These are phyloP conservation scores for Ogataea populi-albae DNA, from an alignment of 805 yeast genomes.

Conservation along the genomic window DNA sequence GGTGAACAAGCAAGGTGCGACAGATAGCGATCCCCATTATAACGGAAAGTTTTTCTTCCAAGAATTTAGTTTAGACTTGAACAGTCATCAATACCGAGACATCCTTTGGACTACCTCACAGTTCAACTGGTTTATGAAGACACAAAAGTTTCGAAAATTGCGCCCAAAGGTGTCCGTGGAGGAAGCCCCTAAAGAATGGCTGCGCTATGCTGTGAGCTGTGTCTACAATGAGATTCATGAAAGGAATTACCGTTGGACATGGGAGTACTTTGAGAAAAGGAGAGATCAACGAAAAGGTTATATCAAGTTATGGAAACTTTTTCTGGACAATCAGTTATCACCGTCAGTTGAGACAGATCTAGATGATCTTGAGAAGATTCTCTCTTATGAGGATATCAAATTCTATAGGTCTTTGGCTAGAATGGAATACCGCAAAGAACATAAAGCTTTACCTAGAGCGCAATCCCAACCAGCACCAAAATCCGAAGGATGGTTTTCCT, in stretches of 20 bases:
- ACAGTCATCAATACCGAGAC: constrained; percentile 81
- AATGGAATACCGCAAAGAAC: constrained; percentile 58
- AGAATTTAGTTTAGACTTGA: constrained; percentile 83
- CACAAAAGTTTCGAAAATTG: constrained; percentile 67
- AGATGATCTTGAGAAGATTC: constrained; percentile 51
- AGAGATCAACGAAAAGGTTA: constrained; percentile 72
- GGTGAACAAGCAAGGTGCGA: constrained; percentile 73
- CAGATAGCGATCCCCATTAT: constrained; percentile 65
- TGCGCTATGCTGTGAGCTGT: constrained; percentile 73
- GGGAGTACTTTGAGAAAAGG: constrained; percentile 75
- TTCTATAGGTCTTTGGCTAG: constrained; percentile 82
- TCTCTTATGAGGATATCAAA: constrained; percentile 75
- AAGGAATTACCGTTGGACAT: constrained; percentile 76
- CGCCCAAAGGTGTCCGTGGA: constrained; percentile 56
- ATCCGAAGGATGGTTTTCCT: constrained; percentile 60
- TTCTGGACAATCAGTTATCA: constrained; percentile 39
- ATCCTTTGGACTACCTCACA: constrained; percentile 77
- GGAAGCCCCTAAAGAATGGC: constrained; percentile 80
- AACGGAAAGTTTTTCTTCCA: constrained; percentile 76
- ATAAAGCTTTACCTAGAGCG: constrained; percentile 18
- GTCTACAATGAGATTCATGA: constrained; percentile 80
- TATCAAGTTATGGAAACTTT: constrained; percentile 61
- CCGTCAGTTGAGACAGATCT: constrained; percentile 38
- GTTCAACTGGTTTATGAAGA: constrained; percentile 72
- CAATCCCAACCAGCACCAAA: constrained; percentile 6